Evolutionary conservation across 169 alveolate species (phyloP).

Genomic region (Eimeria mitis): DNA sequence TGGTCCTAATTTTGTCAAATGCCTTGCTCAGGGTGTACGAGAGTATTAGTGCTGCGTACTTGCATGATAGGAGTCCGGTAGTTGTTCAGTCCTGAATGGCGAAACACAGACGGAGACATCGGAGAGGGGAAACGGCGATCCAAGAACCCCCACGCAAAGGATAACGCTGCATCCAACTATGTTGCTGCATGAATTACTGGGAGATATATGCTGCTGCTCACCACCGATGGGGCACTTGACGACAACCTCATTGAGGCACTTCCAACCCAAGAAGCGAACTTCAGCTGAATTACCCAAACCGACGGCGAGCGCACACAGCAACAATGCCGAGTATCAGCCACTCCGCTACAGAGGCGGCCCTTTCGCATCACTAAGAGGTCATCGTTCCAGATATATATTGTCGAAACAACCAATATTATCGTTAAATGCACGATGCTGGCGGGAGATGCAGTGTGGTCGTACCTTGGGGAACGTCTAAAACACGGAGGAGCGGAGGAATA

Average conservation of each 20-base stretch:
- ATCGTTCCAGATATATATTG: neutral
- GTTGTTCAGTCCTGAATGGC: slow-evolving; percentile 4
- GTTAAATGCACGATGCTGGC: neutral
- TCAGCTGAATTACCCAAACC: slow-evolving; percentile 6
- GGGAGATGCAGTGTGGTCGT: neutral
- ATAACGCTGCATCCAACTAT: neutral
- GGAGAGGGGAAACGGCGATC: neutral
- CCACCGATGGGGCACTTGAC: neutral
- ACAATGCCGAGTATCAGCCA: neutral
- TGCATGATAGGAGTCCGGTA: slow-evolving; percentile 46
- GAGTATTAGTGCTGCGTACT: neutral
- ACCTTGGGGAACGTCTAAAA: slow-evolving; percentile 52
- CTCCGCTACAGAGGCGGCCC: too few species aligned
- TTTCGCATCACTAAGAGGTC: neutral
- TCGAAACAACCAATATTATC: neutral
- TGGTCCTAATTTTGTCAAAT: neutral
- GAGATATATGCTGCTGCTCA: neutral
- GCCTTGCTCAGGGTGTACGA: neutral
- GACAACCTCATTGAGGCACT: slow-evolving; percentile 26
- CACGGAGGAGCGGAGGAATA: slow-evolving; percentile 69
- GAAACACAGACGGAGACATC: neutral
- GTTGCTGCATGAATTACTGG: neutral
- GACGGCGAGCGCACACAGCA: neutral
- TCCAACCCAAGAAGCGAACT: slow-evolving; percentile 71
- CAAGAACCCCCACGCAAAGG: too few species aligned